Conservation (phyloP, 805 yeast genomes). For the Saccharomycopsis schoenii region DNA sequence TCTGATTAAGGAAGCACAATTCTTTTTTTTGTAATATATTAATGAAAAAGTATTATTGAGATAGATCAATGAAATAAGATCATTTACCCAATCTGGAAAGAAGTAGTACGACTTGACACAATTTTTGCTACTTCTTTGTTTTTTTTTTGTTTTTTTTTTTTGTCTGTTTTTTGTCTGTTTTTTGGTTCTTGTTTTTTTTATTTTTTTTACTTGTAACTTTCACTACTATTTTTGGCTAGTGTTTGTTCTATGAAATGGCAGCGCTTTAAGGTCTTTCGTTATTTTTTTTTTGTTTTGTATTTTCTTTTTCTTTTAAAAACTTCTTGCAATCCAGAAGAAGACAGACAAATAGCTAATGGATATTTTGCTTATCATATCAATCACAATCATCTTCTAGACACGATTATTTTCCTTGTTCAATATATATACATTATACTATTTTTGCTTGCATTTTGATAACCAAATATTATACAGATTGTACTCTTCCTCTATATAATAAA, state of each 20-base stretch:
- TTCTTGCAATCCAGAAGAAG: not conserved
- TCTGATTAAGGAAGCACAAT: no score
- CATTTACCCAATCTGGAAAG: not conserved
- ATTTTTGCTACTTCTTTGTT: no score
- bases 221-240: not conserved
- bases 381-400: not conserved
- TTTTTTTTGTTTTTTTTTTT: not conserved
- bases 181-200: no score
- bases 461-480: no score
- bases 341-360: not conserved
- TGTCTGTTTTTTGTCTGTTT: not conserved
- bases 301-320: not conserved
- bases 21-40: no score
- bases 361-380: not conserved
- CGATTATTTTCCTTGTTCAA: not conserved
- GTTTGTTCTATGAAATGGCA: no score
- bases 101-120: not conserved
- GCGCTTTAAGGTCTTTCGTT: not conserved
- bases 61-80: not conserved
- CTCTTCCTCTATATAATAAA: no score
- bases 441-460: no score
- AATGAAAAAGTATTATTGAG: no score
- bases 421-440: not conserved
- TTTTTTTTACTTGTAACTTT: not conserved
- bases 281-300: not conserved